Evolutionary conservation across 2,329 filamentous ascomycete genomes (phyloP).

Genomic region (Pseudophaeomoniella oleicola): DNA sequence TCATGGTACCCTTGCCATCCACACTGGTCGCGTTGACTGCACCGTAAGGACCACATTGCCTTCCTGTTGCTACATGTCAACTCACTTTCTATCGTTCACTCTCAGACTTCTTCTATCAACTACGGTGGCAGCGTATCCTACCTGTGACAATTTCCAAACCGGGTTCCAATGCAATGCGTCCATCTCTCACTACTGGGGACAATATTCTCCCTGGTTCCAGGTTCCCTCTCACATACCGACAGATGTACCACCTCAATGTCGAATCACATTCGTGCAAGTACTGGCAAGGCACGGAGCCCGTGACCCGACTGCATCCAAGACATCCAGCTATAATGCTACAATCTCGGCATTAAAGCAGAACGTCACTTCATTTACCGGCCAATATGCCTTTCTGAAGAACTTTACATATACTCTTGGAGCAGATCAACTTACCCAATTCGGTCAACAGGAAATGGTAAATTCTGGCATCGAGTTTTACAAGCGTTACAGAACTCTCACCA

Average conservation of each 20-base stretch:
- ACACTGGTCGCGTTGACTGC: background rate
- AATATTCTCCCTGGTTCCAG: slow-evolving; percentile 74
- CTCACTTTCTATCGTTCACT: background rate
- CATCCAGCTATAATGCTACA: slow-evolving; percentile 45
- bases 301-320: slow-evolving; percentile 60
- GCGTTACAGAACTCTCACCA: slow-evolving; percentile 53
- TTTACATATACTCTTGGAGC: slow-evolving; percentile 59
- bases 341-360: slow-evolving; percentile 51
- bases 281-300: slow-evolving; percentile 76
- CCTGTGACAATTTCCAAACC: slow-evolving; percentile 37
- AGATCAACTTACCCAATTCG: slow-evolving; percentile 55
- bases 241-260: slow-evolving; percentile 51
- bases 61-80: background rate
- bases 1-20: no score
- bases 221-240: slow-evolving; percentile 52
- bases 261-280: slow-evolving; percentile 64
- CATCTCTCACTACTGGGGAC: slow-evolving; percentile 62
- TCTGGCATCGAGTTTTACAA: slow-evolving; percentile 64
- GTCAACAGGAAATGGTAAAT: slow-evolving; percentile 54
- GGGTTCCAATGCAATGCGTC: slow-evolving; percentile 50
- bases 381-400: slow-evolving; percentile 54
- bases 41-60: background rate
- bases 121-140: background rate
- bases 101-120: background rate
- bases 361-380: slow-evolving; percentile 39